Conservation (phyloP, 1,284 basidiomycete species). For the Stereum hirsutum region DNA sequence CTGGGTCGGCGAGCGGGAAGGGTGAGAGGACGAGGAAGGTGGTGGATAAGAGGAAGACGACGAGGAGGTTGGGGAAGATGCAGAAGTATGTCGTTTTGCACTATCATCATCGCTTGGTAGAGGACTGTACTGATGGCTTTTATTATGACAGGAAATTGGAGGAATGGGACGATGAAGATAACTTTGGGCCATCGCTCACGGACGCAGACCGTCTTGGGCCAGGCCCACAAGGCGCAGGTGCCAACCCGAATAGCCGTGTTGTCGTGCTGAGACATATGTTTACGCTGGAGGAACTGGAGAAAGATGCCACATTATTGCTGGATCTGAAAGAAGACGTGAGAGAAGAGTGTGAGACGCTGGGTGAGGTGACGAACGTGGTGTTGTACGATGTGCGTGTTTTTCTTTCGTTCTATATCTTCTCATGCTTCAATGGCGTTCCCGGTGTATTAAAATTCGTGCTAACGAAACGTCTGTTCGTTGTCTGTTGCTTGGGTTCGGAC, state of each 20-base stretch:
- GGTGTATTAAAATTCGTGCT: background rate
- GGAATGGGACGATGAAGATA: slow-evolving; percentile 84
- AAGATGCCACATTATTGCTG: slow-evolving; percentile 81
- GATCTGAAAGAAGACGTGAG: slow-evolving; percentile 96
- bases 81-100: slow-evolving; percentile 58
- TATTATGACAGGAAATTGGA: slow-evolving; percentile 53
- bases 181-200: slow-evolving; percentile 62
- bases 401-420: slow-evolving; percentile 1
- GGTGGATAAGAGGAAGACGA: slow-evolving; percentile 75
- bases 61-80: slow-evolving; percentile 80
- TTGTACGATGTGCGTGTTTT: slow-evolving; percentile 78
- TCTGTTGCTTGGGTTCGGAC: background rate
- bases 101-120: background rate
- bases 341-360: slow-evolving; percentile 85
- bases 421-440: slow-evolving; percentile 1
- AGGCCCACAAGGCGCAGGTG: slow-evolving; percentile 20
- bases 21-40: slow-evolving; percentile 47
- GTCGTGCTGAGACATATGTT: slow-evolving; percentile 97
- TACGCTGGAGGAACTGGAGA: slow-evolving; percentile 76
- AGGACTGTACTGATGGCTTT: background rate
- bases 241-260: slow-evolving; percentile 60
- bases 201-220: slow-evolving; percentile 43
- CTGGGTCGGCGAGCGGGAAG: slow-evolving; percentile 13
- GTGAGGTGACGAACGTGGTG: slow-evolving; percentile 96
- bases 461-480: background rate